Base-by-base conservation (phyloP, 1,284 basidiomycete species). In the Ustilago curta region DNA sequence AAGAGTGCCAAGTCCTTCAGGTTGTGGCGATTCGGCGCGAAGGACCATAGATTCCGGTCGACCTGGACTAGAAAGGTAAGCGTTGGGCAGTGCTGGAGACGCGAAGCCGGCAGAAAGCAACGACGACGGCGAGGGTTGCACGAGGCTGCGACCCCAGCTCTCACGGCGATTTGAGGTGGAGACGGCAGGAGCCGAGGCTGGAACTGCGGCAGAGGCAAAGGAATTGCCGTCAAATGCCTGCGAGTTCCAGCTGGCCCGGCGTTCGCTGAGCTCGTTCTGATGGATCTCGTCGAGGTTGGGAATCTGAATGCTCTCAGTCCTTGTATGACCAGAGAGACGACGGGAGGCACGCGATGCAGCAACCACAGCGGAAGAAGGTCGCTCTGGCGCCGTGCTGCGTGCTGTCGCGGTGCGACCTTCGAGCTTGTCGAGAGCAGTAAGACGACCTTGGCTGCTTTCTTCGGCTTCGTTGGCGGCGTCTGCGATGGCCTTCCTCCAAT, bases 381-480 rank as follows among this genome's bases (percentile, higher is more conserved):
- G 48, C 18, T 62, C 61, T 7, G 29, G 9, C 25, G 31, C 32
- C 23, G 47, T 40, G 18, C 14, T 31, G 29, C 57, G 57, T 4
- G 59, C 59, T 1, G 61, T 29, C 6, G 61, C 39, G 11, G 60
- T 37, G 12, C 73, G 63, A 8, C 80, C 80, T 53, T 82, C 80
- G 44, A 82, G 78, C 67, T 82, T 82, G 29, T 82, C 80, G 18
- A 82, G 63, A 5, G 80, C 80, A n/a, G 79, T 78, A 27, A 77
- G 68, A 32, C 80, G 75, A 21, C 69, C 71, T 18, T 76, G 54
- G 8, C 55, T 68, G 31, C 65, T 66, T 47, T 73, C 70, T 18
- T 54, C 61, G 1, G 50, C 58, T 37, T 65, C 55, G 8, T 61
- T 57, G 14, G 51, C 48, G 8, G 61, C 66, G 40, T 66, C 70